Base-by-base conservation (phyloP, 1,284 basidiomycete genomes). In the Sanghuangporus weigelae region DNA sequence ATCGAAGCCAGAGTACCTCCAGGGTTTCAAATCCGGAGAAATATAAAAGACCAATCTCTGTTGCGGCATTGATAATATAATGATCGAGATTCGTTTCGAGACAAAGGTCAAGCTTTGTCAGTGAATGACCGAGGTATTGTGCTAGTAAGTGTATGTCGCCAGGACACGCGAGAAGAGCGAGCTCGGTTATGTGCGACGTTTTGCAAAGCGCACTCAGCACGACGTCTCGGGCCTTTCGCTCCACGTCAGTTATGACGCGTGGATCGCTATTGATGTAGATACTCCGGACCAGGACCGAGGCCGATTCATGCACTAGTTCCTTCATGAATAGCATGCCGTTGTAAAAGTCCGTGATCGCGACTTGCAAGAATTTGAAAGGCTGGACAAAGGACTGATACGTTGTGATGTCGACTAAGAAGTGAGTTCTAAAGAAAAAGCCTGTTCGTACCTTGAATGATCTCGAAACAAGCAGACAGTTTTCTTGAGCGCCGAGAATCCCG, bases 1-100 rank as follows among this genome's bases (percentile, higher is more conserved):
- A 49, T 38, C 58, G 40, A 26, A 59, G 44, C 58, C 58, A 59
- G 19, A 59, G 46, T 19, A 39, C 44, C 36, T 59, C 58, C 16
- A 59, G 38, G 35, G n/a, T 21, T 7, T 36, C 12, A 50, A 51
- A 51, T 26, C 58, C 58, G 6, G 16, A 21, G 16, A 48, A 59
- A 26, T 8, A 19, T 19, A 59, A 50, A 12, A 16, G 8, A 7
- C 36, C 44, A 7, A 8, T 19, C n/a, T 36, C 58, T 16, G 26
- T 31, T 19, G 26, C 2, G 3, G 16, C 46, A 11, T 36, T 11
- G 3, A 5, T 2, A n/a, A 21, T 49, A 21, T 21, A 10, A 49
- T 49, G n/a, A 10, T 31, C 3, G 26, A 21, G 19, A 35, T 35
- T 14, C n/a, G 58, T 50, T 7, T 59, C 44, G n/a, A 59, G 46